Evolutionary conservation across 208 protist species (phyloP), one percentile per base, ranked within the genome.

Genomic region (Trypanosoma theileri): DNA sequence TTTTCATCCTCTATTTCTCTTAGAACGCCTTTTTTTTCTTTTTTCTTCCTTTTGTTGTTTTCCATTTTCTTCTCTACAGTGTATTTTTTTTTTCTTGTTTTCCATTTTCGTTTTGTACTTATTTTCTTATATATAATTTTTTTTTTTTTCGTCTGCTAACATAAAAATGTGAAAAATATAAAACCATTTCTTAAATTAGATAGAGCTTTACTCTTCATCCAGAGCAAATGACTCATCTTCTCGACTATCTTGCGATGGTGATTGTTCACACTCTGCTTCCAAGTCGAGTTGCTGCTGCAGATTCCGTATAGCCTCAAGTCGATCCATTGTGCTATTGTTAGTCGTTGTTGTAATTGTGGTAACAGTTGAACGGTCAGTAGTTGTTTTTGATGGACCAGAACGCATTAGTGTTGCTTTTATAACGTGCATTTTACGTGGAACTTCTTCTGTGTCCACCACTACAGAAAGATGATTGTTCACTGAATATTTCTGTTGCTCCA

Each of bases 261-360:
- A 75, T 0, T 16, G 42, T 45, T 74, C 69, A 59, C 65, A 77
- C 51, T 69, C 60, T 12, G 77, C 68, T 10, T 72, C 58, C 4
- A 69, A 45, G 19, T 81, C 77, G 21, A 81, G 63, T 59, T 80
- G 73, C 59, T 88, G 68, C 71, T 94, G 85, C 42, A 94, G 71
- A 14, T 53, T 77, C 16, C 72, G 78, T 51, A 93, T 71, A 26
- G 73, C 75, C 6, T 85, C 77, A 50, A 93, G 45, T 26, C 88
- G 85, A 48, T 86, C 84, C 12, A 42, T 41, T 13, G 72, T 71
- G 44, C 44, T 48, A 17, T 48, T 11, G 11, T 48, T 48, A 35
- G 28, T 35, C 28, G 44, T 48, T 48, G 44, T 48, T 48, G 10
- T 48, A 11, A n/a, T 48, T 48, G 44, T 48, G 11, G 44, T 48